Conservation (phyloP, 345 rosid genomes). For the Dipteronia sinensis region DNA sequence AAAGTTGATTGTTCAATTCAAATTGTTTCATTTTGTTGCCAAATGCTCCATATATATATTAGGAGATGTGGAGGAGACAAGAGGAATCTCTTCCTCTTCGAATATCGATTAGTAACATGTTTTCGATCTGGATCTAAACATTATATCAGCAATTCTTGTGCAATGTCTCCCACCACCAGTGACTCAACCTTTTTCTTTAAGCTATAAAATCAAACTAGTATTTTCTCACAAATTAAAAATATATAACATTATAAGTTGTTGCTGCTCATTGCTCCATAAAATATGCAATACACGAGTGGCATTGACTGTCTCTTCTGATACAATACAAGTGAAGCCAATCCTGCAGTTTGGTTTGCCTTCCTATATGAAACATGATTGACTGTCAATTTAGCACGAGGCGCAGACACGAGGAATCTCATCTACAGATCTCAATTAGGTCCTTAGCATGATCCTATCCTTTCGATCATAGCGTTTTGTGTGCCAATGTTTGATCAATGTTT, state of each 20-base stretch:
- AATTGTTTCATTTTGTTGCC: background rate
- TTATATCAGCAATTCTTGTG: background rate
- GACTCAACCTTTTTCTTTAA: background rate
- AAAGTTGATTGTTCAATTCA: slow-evolving; percentile 9
- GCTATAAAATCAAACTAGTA: background rate
- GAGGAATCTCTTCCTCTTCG: slow-evolving; percentile 18
- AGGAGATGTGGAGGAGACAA: slow-evolving; percentile 14
- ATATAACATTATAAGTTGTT: background rate
- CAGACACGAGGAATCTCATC: slow-evolving; percentile 22
- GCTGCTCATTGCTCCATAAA: background rate
- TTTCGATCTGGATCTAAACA: slow-evolving; percentile 14
- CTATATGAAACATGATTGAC: background rate
- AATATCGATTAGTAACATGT: background rate
- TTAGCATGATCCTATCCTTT: background rate
- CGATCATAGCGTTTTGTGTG: background rate
- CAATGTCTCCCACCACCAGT: slow-evolving; percentile 12
- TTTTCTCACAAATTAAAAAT: background rate
- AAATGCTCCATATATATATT: slow-evolving; percentile 13
- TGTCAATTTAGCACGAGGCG: background rate
- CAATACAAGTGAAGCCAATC: background rate
- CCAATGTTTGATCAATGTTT: slow-evolving; percentile 7
- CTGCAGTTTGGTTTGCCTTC: background rate
- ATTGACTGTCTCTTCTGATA: background rate
- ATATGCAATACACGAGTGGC: background rate
- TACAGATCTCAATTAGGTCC: background rate